Conservation (phyloP, 805 yeast species). For the Zygosaccharomyces kombuchaensis region DNA sequence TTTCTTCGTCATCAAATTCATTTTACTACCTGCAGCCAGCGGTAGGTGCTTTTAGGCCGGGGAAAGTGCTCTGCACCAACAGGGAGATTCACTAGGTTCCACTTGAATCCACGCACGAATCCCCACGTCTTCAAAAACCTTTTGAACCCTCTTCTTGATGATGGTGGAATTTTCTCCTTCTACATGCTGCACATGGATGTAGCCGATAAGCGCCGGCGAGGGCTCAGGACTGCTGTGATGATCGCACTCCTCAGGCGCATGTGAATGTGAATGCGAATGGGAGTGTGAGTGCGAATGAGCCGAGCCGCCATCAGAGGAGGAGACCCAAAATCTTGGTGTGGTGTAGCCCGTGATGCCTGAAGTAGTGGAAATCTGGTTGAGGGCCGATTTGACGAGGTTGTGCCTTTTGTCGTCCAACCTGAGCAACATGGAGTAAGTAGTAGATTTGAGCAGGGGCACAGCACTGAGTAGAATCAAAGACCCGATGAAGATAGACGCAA, state of each 20-base stretch:
- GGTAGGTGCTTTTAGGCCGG: constrained; percentile 5
- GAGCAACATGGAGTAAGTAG: constrained; percentile 68
- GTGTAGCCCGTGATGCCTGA: constrained; percentile 83
- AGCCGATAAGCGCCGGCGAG: constrained; percentile 56
- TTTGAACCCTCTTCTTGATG: constrained; percentile 57
- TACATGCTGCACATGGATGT: constrained; percentile 70
- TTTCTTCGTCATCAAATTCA: constrained; percentile 2
- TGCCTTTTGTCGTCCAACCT: constrained; percentile 59
- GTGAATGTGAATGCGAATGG: constrained; percentile 37
- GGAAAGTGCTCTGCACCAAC: constrained; percentile 58
- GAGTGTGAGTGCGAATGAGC: constrained; percentile 24
- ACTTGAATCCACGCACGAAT: constrained; percentile 62
- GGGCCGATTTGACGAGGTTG: constrained; percentile 53
- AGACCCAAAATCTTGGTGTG: constrained; percentile 90
- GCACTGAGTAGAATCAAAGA: constrained; percentile 75
- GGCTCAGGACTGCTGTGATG: constrained; percentile 25
- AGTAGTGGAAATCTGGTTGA: constrained; percentile 62
- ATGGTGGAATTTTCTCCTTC: constrained; percentile 61
- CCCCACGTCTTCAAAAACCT: constrained; percentile 45
- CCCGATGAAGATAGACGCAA: constrained; percentile 87
- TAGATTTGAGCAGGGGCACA: constrained; percentile 74
- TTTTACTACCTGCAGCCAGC: constrained; percentile 8
- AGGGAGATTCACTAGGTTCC: constrained; percentile 56
- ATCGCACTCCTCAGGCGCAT: constrained; percentile 39
- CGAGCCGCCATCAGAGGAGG: constrained; percentile 25